A percentile compares a stretch with the other conserved stretches of the same genome.
phyloP scores from a whole-genome alignment of 73 alveolate species.

The Tetrahymena elliotti region DNA sequence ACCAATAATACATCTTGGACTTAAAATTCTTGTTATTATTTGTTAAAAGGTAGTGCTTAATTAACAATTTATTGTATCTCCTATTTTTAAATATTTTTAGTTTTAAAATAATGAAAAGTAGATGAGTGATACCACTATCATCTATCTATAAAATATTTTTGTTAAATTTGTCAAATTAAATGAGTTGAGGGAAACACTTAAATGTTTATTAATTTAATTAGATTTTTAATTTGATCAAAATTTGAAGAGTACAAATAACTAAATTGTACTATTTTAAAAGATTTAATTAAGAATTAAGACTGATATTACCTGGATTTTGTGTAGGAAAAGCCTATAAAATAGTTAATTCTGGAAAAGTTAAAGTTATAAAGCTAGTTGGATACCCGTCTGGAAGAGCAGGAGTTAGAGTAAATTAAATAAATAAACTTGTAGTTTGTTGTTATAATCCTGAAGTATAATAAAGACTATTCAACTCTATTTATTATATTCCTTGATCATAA shows the following conservation, averaged over 20 bases:
- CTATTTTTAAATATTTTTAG: not conserved
- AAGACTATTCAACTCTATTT: not conserved
- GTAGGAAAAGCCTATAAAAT: not conserved
- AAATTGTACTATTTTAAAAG: too few relatives aligned
- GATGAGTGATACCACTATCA: too few relatives aligned
- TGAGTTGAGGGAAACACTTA: too few relatives aligned
- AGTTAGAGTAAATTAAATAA: not conserved
- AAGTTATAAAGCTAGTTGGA: not conserved
- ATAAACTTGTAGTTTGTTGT: not conserved
- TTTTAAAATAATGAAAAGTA: not conserved
- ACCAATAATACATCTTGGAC: not conserved
- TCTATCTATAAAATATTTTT: too few relatives aligned
- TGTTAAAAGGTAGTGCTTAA: not conserved
- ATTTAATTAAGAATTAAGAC: not conserved
- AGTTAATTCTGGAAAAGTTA: not conserved
- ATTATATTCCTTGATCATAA: not conserved
- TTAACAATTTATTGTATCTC: not conserved
- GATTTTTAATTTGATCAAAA: too few relatives aligned
- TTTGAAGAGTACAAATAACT: too few relatives aligned
- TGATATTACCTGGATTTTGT: not conserved
- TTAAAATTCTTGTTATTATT: not conserved
- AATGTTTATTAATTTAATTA: too few relatives aligned
- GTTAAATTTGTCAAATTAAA: too few relatives aligned
- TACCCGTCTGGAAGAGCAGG: not conserved
- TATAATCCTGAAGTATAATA: not conserved